Evolutionary conservation across 2,329 filamentous ascomycete genomes (phyloP).

Genomic region (Aspergillus pseudoviridinutans): DNA sequence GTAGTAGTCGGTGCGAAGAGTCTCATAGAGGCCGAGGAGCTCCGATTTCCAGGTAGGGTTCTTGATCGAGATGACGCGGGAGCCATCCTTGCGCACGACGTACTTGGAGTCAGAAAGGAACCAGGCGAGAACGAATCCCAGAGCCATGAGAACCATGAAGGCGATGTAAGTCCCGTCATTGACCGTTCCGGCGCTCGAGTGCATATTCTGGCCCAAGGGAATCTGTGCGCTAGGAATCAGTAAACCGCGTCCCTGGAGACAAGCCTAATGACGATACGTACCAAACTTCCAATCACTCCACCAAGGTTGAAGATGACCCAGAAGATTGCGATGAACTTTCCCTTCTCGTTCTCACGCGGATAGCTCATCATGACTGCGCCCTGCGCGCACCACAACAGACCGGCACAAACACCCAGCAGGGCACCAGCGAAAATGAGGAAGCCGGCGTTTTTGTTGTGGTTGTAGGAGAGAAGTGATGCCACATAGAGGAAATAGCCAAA

Average conservation of each 20-base stretch:
- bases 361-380: slow-evolving; percentile 69
- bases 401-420: slow-evolving; percentile 47
- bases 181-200: slow-evolving; percentile 38
- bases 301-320: slow-evolving; percentile 96
- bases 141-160: slow-evolving; percentile 77
- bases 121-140: slow-evolving; percentile 67
- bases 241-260: not conserved
- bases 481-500: slow-evolving; percentile 49
- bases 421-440: slow-evolving; percentile 50
- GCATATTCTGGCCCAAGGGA: slow-evolving; percentile 45
- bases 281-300: slow-evolving; percentile 76
- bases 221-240: slow-evolving; percentile 25
- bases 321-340: slow-evolving; percentile 83
- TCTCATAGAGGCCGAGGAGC: slow-evolving; percentile 70
- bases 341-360: slow-evolving; percentile 75
- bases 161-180: slow-evolving; percentile 80
- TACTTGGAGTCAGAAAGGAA: slow-evolving; percentile 66
- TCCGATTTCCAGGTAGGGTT: slow-evolving; percentile 84
- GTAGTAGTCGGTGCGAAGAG: slow-evolving; percentile 65
- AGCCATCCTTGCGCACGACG: slow-evolving; percentile 72
- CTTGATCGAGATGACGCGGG: slow-evolving; percentile 81
- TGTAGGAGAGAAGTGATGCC: slow-evolving; percentile 48
- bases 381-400: slow-evolving; percentile 50
- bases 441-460: slow-evolving; percentile 45
- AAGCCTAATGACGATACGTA: slow-evolving; percentile 32